These are phyloP conservation scores for Candida anglica DNA, from an alignment of 805 yeast genomes.

Conservation along the genomic window DNA sequence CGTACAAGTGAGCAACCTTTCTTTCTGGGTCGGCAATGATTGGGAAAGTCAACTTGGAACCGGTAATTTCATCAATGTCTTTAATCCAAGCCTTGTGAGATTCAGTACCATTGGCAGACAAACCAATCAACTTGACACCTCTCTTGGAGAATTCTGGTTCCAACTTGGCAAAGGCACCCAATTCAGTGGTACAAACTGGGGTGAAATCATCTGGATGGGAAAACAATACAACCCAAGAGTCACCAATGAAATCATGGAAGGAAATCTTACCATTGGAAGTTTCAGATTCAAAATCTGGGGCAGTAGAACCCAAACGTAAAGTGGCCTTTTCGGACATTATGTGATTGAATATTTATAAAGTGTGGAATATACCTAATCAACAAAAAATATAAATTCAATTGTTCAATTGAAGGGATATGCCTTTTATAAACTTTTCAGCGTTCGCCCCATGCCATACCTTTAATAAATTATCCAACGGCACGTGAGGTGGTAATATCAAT, in stretches of 20 bases:
- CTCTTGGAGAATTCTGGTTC: constrained; percentile 66
- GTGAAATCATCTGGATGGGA: constrained; percentile 79
- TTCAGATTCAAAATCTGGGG: constrained; percentile 64
- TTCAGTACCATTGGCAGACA: constrained; percentile 60
- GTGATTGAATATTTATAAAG: constrained; percentile 1
- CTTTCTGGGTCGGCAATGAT: constrained; percentile 64
- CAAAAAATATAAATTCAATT: not conserved
- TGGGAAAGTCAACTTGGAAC: constrained; percentile 56
- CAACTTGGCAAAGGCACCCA: constrained; percentile 70
- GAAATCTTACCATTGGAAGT: constrained; percentile 61
- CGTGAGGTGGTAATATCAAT: constrained; percentile 5
- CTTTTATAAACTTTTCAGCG: not conserved
- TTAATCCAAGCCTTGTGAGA: constrained; percentile 67
- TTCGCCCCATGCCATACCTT: constrained; percentile 3
- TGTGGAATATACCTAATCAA: not conserved
- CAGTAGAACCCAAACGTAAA: constrained; percentile 66
- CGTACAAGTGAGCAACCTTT: constrained; percentile 58
- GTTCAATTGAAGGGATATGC: not conserved
- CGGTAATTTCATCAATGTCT: constrained; percentile 67
- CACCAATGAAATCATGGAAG: constrained; percentile 61
- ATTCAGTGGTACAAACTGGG: constrained; percentile 76
- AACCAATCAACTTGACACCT: constrained; percentile 62
- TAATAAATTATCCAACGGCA: constrained; percentile 5
- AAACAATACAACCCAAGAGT: constrained; percentile 63
- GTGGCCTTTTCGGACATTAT: constrained; percentile 16